phyloP scores from a whole-genome alignment of 2,329 filamentous ascomycete genomes.

The Scedosporium boydii region DNA sequence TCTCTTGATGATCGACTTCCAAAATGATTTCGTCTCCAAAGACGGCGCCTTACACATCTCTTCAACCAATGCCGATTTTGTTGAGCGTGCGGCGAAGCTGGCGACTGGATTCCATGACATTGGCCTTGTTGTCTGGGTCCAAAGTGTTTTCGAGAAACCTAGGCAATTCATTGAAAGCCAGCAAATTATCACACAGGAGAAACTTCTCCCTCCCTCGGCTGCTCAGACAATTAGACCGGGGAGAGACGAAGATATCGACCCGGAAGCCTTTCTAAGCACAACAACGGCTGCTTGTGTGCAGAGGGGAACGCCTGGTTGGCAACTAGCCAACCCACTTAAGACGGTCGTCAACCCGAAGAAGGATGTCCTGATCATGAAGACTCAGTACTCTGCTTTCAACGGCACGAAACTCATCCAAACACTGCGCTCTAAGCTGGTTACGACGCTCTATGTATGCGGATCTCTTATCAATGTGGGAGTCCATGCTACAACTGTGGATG shows the following conservation, averaged over 20 bases:
- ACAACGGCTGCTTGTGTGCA: slow-evolving; percentile 32
- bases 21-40: slow-evolving; percentile 75
- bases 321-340: slow-evolving; percentile 33
- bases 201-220: slow-evolving; percentile 20
- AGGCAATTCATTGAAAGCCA: slow-evolving; percentile 43
- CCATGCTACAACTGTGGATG: slow-evolving; percentile 85
- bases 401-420: slow-evolving; percentile 62
- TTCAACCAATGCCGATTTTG: slow-evolving; percentile 49
- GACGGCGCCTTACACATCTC: slow-evolving; percentile 59
- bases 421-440: slow-evolving; percentile 79
- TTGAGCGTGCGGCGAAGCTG: slow-evolving; percentile 57
- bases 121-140: slow-evolving; percentile 73
- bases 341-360: slow-evolving; percentile 33
- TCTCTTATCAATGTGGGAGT: slow-evolving; percentile 80
- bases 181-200: slow-evolving; percentile 29
- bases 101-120: slow-evolving; percentile 64
- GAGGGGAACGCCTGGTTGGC: slow-evolving; percentile 32
- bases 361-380: slow-evolving; percentile 54
- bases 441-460: slow-evolving; percentile 82
- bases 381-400: slow-evolving; percentile 80
- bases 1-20: slow-evolving; percentile 75
- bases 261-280: slow-evolving; percentile 38
- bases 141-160: slow-evolving; percentile 60
- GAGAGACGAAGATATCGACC: slow-evolving; percentile 19
- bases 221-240: slow-evolving; percentile 10